These are phyloP conservation scores for Xerocomus potaroensis DNA, from an alignment of 768 basidiomycete genomes.

Conservation along the genomic window DNA sequence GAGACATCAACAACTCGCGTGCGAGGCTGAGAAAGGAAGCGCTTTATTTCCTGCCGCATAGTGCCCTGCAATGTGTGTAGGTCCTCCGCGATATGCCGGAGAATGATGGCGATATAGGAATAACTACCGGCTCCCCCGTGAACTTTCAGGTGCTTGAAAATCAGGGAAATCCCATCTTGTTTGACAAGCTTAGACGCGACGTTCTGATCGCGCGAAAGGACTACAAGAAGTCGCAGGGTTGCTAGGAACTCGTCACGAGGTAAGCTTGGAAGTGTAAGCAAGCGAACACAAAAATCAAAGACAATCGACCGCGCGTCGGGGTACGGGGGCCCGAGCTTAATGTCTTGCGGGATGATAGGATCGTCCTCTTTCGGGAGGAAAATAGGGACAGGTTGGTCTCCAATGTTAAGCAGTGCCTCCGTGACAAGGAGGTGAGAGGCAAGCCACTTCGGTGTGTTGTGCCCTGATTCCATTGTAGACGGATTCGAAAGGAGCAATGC, in stretches of 20 bases:
- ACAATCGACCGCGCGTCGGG: slow-evolving; percentile 57
- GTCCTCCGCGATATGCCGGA: slow-evolving; percentile 93
- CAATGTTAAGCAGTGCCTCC: slow-evolving; percentile 74
- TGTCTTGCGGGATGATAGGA: slow-evolving; percentile 45
- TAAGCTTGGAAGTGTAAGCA: slow-evolving; percentile 61
- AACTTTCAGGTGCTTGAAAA: slow-evolving; percentile 66
- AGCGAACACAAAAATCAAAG: slow-evolving; percentile 71
- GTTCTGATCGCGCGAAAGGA: slow-evolving; percentile 71
- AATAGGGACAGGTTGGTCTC: slow-evolving; percentile 66
- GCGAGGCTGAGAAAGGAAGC: slow-evolving; percentile 73
- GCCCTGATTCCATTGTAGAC: slow-evolving; percentile 46
- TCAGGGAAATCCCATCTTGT: slow-evolving; percentile 52
- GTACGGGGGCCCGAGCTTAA: slow-evolving; percentile 58
- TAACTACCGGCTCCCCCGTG: slow-evolving; percentile 63
- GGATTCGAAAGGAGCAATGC: slow-evolving; percentile 60
- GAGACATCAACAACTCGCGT: slow-evolving; percentile 63
- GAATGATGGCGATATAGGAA: slow-evolving; percentile 78
- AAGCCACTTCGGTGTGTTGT: slow-evolving; percentile 77
- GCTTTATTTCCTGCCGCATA: slow-evolving; percentile 81
- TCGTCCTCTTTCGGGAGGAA: slow-evolving; percentile 70
- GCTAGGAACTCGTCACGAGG: slow-evolving; percentile 82
- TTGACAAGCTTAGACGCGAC: slow-evolving; percentile 66
- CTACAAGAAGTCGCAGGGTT: slow-evolving; percentile 74
- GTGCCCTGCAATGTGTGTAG: slow-evolving; percentile 53
- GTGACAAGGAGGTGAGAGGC: slow-evolving; percentile 80